Conservation (phyloP, 106 monocot genomes). For the Chionographis japonica region DNA sequence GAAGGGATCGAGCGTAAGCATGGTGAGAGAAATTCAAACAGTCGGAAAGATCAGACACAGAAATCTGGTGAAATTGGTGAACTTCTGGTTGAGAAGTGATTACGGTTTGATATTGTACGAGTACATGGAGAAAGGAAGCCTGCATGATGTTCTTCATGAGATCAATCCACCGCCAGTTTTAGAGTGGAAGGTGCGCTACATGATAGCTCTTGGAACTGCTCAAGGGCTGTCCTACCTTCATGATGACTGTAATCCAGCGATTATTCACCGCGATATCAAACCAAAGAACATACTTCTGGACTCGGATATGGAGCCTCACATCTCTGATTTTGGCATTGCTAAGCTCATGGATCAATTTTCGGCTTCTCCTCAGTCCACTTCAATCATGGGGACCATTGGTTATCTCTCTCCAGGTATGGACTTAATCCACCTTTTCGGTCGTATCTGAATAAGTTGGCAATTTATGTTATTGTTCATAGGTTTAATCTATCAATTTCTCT, state of each 20-base stretch:
- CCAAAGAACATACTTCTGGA: conserved; percentile 88
- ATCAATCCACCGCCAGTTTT: conserved; percentile 34
- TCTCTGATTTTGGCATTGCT: conserved; percentile 93
- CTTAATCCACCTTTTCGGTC: neutral
- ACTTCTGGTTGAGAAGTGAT: conserved; percentile 53
- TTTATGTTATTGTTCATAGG: neutral
- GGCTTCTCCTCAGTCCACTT: conserved; percentile 27
- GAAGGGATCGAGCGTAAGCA: conserved; percentile 37
- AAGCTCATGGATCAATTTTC: conserved; percentile 52
- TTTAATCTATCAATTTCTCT: too few relatives aligned
- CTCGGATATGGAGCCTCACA: conserved; percentile 70
- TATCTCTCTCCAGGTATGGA: conserved; percentile 80
- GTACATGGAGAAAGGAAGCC: conserved; percentile 89
- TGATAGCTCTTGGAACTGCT: conserved; percentile 80
- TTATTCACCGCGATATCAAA: conserved; percentile 95
- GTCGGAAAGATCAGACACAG: conserved; percentile 69
- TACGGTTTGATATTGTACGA: conserved; percentile 68
- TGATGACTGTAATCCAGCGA: conserved; percentile 69
- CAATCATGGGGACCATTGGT: conserved; percentile 70
- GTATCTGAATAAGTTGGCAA: neutral
- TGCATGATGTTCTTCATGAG: conserved; percentile 82
- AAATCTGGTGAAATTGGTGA: conserved; percentile 61
- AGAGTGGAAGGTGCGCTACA: conserved; percentile 53
- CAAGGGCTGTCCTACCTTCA: conserved; percentile 86
- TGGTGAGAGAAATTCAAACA: conserved; percentile 72